Percentiles rank a stretch among this genome's conserved stretches.
Evolutionary conservation across 176 grass and related monocot genomes (phyloP).

Genomic region (Bothriochloa decipiens): DNA sequence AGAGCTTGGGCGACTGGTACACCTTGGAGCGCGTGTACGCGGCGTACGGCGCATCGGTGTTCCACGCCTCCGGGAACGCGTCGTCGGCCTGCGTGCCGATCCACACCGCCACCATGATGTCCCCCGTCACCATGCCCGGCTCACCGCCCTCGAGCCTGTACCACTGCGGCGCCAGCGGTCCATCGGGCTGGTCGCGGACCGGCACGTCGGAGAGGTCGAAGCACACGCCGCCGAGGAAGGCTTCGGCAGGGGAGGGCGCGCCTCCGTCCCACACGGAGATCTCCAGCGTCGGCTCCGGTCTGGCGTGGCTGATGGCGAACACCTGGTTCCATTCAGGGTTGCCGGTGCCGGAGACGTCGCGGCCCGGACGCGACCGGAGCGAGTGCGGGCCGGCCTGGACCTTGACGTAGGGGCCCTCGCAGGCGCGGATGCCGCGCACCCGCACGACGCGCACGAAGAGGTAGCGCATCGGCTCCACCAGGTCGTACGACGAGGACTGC

Average conservation of each 20-base stretch:
- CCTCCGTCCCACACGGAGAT: conserved; percentile 82
- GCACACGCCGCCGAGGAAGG: conserved; percentile 91
- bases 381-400: conserved; percentile 55
- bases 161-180: conserved; percentile 88
- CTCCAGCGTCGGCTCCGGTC: conserved; percentile 70
- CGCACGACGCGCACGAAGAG: conserved; percentile 81
- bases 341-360: conserved; percentile 59
- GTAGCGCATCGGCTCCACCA: conserved; percentile 93
- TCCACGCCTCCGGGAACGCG: conserved; percentile 87
- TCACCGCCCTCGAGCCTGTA: conserved; percentile 88
- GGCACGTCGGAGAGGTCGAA: conserved; percentile 96
- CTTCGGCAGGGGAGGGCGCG: conserved; percentile 37
- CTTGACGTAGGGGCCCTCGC: conserved; percentile 80
- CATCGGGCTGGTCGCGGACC: conserved; percentile 73
- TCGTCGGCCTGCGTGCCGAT: conserved; percentile 95
- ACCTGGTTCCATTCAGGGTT: conserved; percentile 87
- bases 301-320: conserved; percentile 74
- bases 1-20: conserved; percentile 96
- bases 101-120: conserved; percentile 97
- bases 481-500: conserved; percentile 65
- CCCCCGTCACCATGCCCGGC: conserved; percentile 60
- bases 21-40: conserved; percentile 92
- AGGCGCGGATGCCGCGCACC: conserved; percentile 71
- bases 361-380: conserved; percentile 56
- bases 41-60: conserved; percentile 79